Evolutionary conservation across 306 rosid species (phyloP).

Genomic region (Prinsepia uniflora): DNA sequence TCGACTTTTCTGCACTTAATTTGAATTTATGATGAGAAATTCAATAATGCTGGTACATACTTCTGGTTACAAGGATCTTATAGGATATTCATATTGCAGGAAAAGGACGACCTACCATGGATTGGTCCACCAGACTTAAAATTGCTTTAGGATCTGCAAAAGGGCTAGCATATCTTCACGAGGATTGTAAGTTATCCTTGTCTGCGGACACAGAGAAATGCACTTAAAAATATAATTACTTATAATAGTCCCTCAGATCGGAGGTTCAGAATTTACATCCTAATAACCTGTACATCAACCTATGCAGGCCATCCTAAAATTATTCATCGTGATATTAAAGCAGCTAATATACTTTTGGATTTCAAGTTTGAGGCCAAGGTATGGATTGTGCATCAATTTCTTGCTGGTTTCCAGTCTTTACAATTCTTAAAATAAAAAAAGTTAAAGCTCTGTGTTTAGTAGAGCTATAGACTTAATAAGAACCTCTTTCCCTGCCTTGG

Average conservation of each 20-base stretch:
- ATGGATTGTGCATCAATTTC: conserved; percentile 5
- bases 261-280: conserved; percentile 11
- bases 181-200: conserved; percentile 68
- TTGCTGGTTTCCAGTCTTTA: background rate
- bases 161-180: conserved; percentile 95
- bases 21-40: background rate
- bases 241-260: background rate
- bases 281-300: conserved; percentile 9
- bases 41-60: background rate
- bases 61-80: conserved; percentile 26
- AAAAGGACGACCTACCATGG: conserved; percentile 87
- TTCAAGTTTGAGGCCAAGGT: conserved; percentile 93
- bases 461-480: too few species aligned
- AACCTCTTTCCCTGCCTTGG: too few species aligned
- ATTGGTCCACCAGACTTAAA: conserved; percentile 73
- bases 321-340: conserved; percentile 92
- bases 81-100: conserved; percentile 44
- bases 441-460: too few species aligned
- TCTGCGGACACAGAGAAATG: background rate
- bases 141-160: conserved; percentile 93
- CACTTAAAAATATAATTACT: background rate
- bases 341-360: conserved; percentile 85
- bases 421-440: background rate
- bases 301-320: conserved; percentile 90
- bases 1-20: background rate